Evolutionary conservation across 2,329 filamentous ascomycete genomes (phyloP).

Genomic region (Trichoderma koningii): DNA sequence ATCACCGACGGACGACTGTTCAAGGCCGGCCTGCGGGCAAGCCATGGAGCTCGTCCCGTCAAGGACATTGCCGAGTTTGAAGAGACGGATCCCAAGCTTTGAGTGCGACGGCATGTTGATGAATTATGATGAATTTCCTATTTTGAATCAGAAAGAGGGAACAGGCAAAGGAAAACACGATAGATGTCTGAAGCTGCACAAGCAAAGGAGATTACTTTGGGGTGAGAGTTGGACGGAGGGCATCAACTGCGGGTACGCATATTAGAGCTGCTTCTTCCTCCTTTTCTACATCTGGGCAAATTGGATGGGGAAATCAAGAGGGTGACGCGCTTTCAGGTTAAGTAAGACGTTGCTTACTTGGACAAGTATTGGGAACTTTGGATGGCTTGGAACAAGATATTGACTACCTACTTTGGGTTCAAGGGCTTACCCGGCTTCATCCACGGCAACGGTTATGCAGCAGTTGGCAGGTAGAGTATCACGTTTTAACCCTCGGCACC

Average conservation of each 20-base stretch:
- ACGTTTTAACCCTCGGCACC: not conserved
- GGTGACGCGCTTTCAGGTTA: not conserved
- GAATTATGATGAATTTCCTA: slow-evolving; percentile 20
- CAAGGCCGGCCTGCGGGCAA: slow-evolving; percentile 75
- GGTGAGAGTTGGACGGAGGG: not conserved
- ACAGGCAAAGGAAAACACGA: slow-evolving; percentile 5
- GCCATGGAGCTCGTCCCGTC: slow-evolving; percentile 69
- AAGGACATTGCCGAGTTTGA: slow-evolving; percentile 82
- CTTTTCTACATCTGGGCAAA: not conserved
- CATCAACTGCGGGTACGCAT: slow-evolving; percentile 8
- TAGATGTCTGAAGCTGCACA: slow-evolving; percentile 26
- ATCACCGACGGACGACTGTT: slow-evolving; percentile 80
- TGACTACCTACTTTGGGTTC: not conserved
- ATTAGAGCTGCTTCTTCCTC: slow-evolving; percentile 12
- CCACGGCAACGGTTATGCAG: not conserved
- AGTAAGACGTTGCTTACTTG: not conserved
- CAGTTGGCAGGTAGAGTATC: not conserved
- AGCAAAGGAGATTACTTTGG: slow-evolving; percentile 24
- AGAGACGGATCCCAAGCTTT: slow-evolving; percentile 81
- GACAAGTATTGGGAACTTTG: not conserved
- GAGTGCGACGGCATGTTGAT: slow-evolving; percentile 6
- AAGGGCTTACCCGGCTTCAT: not conserved
- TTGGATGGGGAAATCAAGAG: not conserved
- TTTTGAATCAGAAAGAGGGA: not conserved
- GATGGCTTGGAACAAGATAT: not conserved